These are phyloP conservation scores for Crepidotus variabilis DNA, from an alignment of 768 basidiomycete species.

Conservation along the genomic window DNA sequence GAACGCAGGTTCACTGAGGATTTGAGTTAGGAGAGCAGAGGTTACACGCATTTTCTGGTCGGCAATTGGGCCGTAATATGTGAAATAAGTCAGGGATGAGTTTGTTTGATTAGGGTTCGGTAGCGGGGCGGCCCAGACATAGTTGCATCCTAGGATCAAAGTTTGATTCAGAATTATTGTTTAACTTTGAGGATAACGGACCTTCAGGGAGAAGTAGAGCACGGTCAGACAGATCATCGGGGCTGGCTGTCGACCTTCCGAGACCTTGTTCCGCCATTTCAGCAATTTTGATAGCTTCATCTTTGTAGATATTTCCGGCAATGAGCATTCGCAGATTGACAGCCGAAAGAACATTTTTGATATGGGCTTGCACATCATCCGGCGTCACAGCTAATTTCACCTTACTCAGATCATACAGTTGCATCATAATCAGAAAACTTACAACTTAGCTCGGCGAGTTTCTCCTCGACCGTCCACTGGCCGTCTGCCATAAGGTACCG, in stretches of 20 bases:
- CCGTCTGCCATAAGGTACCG: slow-evolving; percentile 67
- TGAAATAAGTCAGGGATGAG: slow-evolving; percentile 81
- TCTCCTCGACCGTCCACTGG: slow-evolving; percentile 77
- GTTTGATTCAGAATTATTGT: slow-evolving; percentile 3
- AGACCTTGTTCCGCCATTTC: slow-evolving; percentile 70
- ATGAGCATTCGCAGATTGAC: slow-evolving; percentile 72
- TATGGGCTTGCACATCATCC: slow-evolving; percentile 67
- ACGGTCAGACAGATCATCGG: slow-evolving; percentile 49
- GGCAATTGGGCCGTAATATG: slow-evolving; percentile 68
- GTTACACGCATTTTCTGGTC: slow-evolving; percentile 65
- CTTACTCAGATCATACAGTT: neutral
- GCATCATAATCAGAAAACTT: slow-evolving; percentile 22
- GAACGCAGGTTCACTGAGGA: slow-evolving; percentile 90
- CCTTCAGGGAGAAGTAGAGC: slow-evolving; percentile 70
- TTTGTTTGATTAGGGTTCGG: slow-evolving; percentile 87
- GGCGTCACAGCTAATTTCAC: slow-evolving; percentile 58
- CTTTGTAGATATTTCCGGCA: slow-evolving; percentile 80
- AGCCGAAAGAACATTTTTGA: slow-evolving; percentile 52
- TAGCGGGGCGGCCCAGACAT: slow-evolving; percentile 59
- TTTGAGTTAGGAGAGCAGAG: slow-evolving; percentile 72
- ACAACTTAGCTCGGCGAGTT: slow-evolving; percentile 73
- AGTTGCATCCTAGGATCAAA: slow-evolving; percentile 57
- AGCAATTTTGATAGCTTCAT: slow-evolving; percentile 75
- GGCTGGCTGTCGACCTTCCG: slow-evolving; percentile 46
- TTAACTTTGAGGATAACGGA: slow-evolving; percentile 23